A percentile compares a stretch with the other conserved stretches of the same genome.
Evolutionary conservation across 2,329 filamentous ascomycete genomes (phyloP).

Genomic region (Chalara sp.): DNA sequence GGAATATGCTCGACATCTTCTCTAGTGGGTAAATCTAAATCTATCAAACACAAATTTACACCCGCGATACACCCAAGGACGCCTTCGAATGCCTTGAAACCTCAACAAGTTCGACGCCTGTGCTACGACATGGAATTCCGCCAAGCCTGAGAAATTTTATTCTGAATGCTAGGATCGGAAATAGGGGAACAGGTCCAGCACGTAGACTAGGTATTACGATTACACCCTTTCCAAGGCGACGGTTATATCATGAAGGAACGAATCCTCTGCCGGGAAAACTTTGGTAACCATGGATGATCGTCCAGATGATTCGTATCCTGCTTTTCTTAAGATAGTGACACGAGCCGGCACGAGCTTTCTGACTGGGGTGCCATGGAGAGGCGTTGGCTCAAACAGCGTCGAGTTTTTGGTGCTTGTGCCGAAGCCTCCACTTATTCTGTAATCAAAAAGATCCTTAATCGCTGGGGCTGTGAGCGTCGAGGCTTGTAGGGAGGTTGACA

Average conservation of each 20-base stretch:
- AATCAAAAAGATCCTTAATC: slow-evolving; percentile 11
- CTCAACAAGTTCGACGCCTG: no score
- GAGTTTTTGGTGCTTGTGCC: slow-evolving; percentile 6
- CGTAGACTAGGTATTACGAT: neutral
- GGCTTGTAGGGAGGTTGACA: slow-evolving; percentile 7
- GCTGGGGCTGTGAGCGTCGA: slow-evolving; percentile 11
- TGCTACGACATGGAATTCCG: no score
- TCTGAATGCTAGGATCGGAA: no score
- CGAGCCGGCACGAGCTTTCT: slow-evolving; percentile 10
- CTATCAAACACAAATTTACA: no score
- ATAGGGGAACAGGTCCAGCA: no score
- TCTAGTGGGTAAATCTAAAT: no score
- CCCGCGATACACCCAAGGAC: no score
- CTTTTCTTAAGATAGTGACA: slow-evolving; percentile 3
- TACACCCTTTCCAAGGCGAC: neutral
- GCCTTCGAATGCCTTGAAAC: no score
- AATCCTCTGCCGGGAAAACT: slow-evolving; percentile 10
- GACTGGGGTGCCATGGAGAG: neutral
- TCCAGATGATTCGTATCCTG: neutral
- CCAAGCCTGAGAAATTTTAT: no score
- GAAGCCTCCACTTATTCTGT: slow-evolving; percentile 1
- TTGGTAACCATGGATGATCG: neutral
- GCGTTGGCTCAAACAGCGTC: slow-evolving; percentile 5
- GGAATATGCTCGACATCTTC: no score
- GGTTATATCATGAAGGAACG: slow-evolving; percentile 11